A percentile compares a stretch with the other conserved stretches of the same genome.
These are phyloP conservation scores for Pleurotus eryngii DNA, from an alignment of 768 basidiomycete species.

Conservation along the genomic window DNA sequence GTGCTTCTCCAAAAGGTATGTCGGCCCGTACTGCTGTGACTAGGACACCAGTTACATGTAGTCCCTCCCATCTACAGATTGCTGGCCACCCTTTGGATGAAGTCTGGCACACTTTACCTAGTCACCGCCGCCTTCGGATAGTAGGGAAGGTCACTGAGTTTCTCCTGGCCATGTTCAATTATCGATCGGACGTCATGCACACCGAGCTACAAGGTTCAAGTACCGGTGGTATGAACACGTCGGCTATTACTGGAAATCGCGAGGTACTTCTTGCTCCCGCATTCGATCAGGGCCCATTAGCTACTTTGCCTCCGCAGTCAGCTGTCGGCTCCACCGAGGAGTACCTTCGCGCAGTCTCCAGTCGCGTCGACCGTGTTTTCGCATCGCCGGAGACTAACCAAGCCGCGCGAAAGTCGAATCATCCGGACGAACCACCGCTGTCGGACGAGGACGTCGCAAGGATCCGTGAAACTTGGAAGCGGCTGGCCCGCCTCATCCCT, in stretches of 20 bases:
- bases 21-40: background rate
- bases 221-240: slow-evolving; percentile 1
- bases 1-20: slow-evolving; percentile 27
- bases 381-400: background rate
- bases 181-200: slow-evolving; percentile 18
- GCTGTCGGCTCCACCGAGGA: slow-evolving; percentile 20
- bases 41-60: no score
- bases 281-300: slow-evolving; percentile 23
- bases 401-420: slow-evolving; percentile 1
- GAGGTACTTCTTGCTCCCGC: slow-evolving; percentile 20
- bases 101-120: slow-evolving; percentile 21
- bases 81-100: slow-evolving; percentile 21
- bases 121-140: slow-evolving; percentile 17
- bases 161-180: slow-evolving; percentile 22
- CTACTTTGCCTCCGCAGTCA: slow-evolving; percentile 17
- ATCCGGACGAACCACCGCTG: slow-evolving; percentile 12
- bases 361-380: slow-evolving; percentile 24
- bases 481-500: slow-evolving; percentile 18
- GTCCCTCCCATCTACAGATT: slow-evolving; percentile 13
- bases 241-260: slow-evolving; percentile 4
- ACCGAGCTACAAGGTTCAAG: slow-evolving; percentile 20
- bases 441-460: slow-evolving; percentile 18
- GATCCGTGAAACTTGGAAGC: slow-evolving; percentile 22
- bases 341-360: slow-evolving; percentile 22
- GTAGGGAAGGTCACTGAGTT: slow-evolving; percentile 22